Evolutionary conservation across 352 stramenopile genomes (phyloP), one percentile per base, ranked within the genome.

Genomic region (Phytophthora aleatoria): DNA sequence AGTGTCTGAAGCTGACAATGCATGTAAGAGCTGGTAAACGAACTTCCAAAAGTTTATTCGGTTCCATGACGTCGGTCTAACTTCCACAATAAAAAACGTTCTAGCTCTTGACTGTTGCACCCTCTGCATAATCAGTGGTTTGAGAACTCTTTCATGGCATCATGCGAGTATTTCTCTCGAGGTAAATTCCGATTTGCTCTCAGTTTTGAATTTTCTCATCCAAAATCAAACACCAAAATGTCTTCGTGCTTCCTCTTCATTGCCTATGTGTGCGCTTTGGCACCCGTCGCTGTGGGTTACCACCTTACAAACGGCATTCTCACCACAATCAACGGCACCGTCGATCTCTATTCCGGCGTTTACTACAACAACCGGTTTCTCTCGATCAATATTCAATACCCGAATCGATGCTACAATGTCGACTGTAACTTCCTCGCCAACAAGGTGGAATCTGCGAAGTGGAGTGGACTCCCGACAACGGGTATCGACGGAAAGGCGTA

Each of bases 331-430:
- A n/a, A 73, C 36, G 61, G 61, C 20, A 57, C 42, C 10, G 50
- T 73, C n/a, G n/a, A 36, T 4, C 38, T 73, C 36, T 69, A 65
- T 24, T 61, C 58, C 13, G 27, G 16, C 47, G 64, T 11, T 0
- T 58, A 57, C 49, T 69, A 73, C 52, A 49, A 35, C 3, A 42
- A 69, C 11, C 52, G 5, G 4, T 42, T 69, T 2, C 47, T 73
- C 16, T 51, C 47, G 1, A 38, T 73, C 42, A 69, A 73, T 24
- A 35, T 73, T 16, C 12, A 15, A 3, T 65, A 50, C 38, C 65
- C 65, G 7, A 69, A 73, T 50, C 33, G 65, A 36, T 73, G 65
- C 43, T 73, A 65, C 49, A 57, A 73, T 30, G 31, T 69, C 13
- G 53, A 64, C 49, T 73, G 65, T 36, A 53, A 8, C 7, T 41